Conservation (phyloP, 495 filamentous ascomycete genomes). For the Melanomma pulvis-pyrius region DNA sequence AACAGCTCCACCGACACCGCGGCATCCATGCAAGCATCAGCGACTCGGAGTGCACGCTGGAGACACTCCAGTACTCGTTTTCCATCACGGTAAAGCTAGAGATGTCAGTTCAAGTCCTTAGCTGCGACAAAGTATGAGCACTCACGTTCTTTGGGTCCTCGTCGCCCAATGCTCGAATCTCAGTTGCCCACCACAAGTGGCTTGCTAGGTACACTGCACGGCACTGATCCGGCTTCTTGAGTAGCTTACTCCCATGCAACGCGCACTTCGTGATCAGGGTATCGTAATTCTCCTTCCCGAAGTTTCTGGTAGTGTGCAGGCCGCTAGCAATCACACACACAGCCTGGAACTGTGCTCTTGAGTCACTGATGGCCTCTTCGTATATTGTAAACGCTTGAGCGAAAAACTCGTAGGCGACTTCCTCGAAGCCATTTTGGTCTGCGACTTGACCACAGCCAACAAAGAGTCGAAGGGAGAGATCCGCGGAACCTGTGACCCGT, state of each 20-base stretch:
- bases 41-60: slow-evolving; percentile 91
- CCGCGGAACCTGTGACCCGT: slow-evolving; percentile 80
- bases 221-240: slow-evolving; percentile 98
- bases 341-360: slow-evolving; percentile 94
- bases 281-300: slow-evolving; percentile 96
- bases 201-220: slow-evolving; percentile 93
- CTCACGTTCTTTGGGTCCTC: slow-evolving; percentile 82
- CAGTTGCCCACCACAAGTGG: slow-evolving; percentile 97
- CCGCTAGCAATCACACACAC: slow-evolving; percentile 93
- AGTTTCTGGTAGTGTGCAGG: slow-evolving; percentile 80
- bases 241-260: slow-evolving; percentile 91
- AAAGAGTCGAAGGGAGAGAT: slow-evolving; percentile 85
- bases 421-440: slow-evolving; percentile 89
- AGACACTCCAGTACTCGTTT: slow-evolving; percentile 96
- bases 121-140: slow-evolving; percentile 6
- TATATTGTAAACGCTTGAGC: slow-evolving; percentile 98
- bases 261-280: slow-evolving; percentile 97
- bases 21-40: slow-evolving; percentile 99
- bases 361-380: slow-evolving; percentile 93
- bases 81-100: slow-evolving; percentile 90
- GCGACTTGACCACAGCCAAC: slow-evolving; percentile 89
- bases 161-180: slow-evolving; percentile 78
- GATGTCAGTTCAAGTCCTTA: slow-evolving; percentile 9
- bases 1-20: slow-evolving; percentile 96
- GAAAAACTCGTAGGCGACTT: slow-evolving; percentile 97